Percentiles rank a stretch among this genome's conserved stretches.
These are phyloP conservation scores for Candida piceae DNA, from an alignment of 805 yeast genomes.

Conservation along the genomic window DNA sequence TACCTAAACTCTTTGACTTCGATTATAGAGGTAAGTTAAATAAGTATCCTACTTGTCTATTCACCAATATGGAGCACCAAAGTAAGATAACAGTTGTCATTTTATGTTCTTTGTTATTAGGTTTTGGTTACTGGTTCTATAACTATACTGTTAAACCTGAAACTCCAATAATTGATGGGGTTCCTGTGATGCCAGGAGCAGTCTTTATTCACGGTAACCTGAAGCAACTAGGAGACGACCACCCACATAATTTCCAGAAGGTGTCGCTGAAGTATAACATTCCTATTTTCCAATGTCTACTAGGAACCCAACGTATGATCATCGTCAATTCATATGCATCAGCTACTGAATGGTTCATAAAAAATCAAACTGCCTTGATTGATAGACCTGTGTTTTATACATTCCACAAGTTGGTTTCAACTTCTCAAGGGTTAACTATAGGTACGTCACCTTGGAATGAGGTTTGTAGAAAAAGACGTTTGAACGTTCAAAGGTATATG, in stretches of 20 bases:
- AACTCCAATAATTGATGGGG: conserved; percentile 24
- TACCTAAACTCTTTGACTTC: no score
- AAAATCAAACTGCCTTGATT: conserved; percentile 16
- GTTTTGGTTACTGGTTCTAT: conserved; percentile 9
- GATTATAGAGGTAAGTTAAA: no score
- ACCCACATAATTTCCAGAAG: conserved; percentile 27
- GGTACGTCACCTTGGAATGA: conserved; percentile 41
- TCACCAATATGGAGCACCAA: no score
- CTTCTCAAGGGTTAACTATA: conserved; percentile 35
- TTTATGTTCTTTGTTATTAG: neutral
- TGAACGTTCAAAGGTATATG: conserved; percentile 35
- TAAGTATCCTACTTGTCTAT: no score
- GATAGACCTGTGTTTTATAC: conserved; percentile 22
- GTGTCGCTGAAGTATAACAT: conserved; percentile 27
- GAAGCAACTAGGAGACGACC: conserved; percentile 27
- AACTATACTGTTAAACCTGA: conserved; percentile 10
- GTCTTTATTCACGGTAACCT: conserved; percentile 29
- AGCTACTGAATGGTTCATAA: conserved; percentile 20
- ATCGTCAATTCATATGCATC: conserved; percentile 13
- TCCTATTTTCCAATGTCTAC: conserved; percentile 22
- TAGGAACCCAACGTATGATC: conserved; percentile 18
- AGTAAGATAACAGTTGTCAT: no score
- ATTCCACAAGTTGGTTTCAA: conserved; percentile 18
- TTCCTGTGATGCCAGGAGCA: conserved; percentile 29
- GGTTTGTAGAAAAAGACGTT: conserved; percentile 31